Evolutionary conservation across 192 early-diverging fungal genomes (phyloP).

Genomic region (Spizellomyces sp.): DNA sequence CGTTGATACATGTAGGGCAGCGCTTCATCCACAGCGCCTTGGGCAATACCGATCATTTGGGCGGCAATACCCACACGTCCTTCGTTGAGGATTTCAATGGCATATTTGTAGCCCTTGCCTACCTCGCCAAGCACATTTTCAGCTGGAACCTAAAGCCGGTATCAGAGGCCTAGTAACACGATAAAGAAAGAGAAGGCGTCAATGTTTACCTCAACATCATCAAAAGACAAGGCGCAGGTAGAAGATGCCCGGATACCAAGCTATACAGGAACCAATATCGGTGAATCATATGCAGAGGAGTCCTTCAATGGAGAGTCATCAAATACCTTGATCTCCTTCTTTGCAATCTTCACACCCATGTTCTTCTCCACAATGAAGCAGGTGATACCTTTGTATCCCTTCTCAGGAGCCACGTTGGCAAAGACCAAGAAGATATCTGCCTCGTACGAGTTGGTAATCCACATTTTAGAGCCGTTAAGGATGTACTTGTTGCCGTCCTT

Average conservation of each 20-base stretch:
- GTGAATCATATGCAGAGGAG: neutral
- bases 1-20: slow-evolving; percentile 93
- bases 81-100: slow-evolving; percentile 98
- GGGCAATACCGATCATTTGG: slow-evolving; percentile 96
- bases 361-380: slow-evolving; percentile 95
- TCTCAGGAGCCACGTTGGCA: slow-evolving; percentile 92
- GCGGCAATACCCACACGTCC: slow-evolving; percentile 98
- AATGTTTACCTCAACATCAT: slow-evolving; percentile 62
- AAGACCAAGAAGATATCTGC: slow-evolving; percentile 97
- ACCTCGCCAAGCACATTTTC: slow-evolving; percentile 89
- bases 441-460: slow-evolving; percentile 80
- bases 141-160: slow-evolving; percentile 63
- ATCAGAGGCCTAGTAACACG: too few species aligned
- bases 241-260: slow-evolving; percentile 96
- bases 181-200: too few species aligned
- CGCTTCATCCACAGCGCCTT: slow-evolving; percentile 87
- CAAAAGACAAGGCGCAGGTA: slow-evolving; percentile 92
- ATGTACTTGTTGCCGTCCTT: slow-evolving; percentile 89
- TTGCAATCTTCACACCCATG: slow-evolving; percentile 88
- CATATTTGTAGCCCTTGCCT: slow-evolving; percentile 97
- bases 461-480: slow-evolving; percentile 77
- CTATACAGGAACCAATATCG: slow-evolving; percentile 34
- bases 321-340: slow-evolving; percentile 90
- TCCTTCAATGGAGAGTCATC: neutral
- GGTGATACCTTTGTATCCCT: slow-evolving; percentile 97